Base-by-base conservation (phyloP, 352 stramenopile species). In the Thalassiosira livingstoniorum region DNA sequence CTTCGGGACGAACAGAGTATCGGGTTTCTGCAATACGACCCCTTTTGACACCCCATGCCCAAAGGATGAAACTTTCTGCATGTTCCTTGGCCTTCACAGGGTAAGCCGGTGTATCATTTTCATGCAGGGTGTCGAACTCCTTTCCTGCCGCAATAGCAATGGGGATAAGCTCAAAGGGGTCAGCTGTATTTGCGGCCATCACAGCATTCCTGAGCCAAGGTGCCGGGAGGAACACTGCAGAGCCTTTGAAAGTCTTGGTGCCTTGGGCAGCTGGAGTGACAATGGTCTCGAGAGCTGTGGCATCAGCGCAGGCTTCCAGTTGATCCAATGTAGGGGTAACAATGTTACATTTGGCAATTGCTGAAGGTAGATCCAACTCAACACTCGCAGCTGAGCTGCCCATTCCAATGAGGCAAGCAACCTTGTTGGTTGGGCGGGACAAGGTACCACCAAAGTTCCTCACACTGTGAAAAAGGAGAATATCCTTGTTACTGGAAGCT, bases 401-500 rank as follows among this genome's bases (percentile, higher is more conserved):
- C 18, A 72, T 23, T 1, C 63, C 63, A 45, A 35, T 42, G 15
- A 72, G 25, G 10, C n/a, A 43, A 7, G 15, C 63, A 23, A 72
- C 63, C 25, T 72, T 72, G 63, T 60, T 37, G 25, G 23, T n/a
- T 60, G 63, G 63, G n/a, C 63, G 7, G 1, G 27, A 25, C 45
- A 21, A 15, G 3, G 63, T 66, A 10, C 66, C 66, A 25, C 66
- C 51, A 63, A 75, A 65, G 11, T 75, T 75, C 39, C 25, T 63
- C 1, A 39, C 35, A 27, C 63, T 71, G 63, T 71, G 63, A 23
- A 71, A 27, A 13, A 65, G 39, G 1, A 31, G n/a, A 11, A 74
- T 62, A 39, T 25, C 39, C 7, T 29, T 58, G 4, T 51, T 51
- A 18, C 42, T 51, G 42, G 7, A 7, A 18, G 7, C 42, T 51